Percentiles rank a stretch among this genome's conserved stretches.
Evolutionary conservation across 192 early-diverging fungal genomes (phyloP).

Genomic region (Backusella liffmaniae): DNA sequence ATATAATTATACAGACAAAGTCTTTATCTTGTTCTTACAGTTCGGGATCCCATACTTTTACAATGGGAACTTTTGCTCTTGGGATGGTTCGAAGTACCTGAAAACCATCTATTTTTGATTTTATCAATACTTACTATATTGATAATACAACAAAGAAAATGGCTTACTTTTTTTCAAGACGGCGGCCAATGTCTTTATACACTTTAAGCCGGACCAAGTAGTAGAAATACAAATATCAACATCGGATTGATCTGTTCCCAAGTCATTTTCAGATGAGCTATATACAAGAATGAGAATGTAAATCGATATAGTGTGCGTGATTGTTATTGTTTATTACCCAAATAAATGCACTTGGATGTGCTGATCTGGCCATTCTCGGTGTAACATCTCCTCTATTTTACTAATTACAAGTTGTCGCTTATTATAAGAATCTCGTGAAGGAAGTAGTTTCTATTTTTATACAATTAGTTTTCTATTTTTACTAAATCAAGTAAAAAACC

Average conservation of each 20-base stretch:
- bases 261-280: conserved; percentile 84
- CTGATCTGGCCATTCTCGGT: conserved; percentile 77
- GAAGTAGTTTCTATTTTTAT: conserved; percentile 49
- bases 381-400: conserved; percentile 80
- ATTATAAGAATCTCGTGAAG: conserved; percentile 66
- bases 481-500: too few relatives aligned
- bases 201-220: conserved; percentile 68
- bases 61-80: conserved; percentile 90
- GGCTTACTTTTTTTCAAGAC: conserved; percentile 68
- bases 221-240: conserved; percentile 93
- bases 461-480: not conserved
- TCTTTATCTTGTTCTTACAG: conserved; percentile 46
- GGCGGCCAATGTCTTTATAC: conserved; percentile 72
- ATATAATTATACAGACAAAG: not conserved
- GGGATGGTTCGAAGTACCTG: conserved; percentile 73
- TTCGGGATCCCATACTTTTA: conserved; percentile 90
- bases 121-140: not conserved
- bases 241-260: conserved; percentile 82
- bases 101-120: conserved; percentile 66
- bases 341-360: conserved; percentile 83
- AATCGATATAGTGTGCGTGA: not conserved
- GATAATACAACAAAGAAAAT: not conserved
- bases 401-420: conserved; percentile 64
- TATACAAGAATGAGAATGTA: not conserved
- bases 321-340: conserved; percentile 57